A percentile compares a stretch with the other conserved stretches of the same genome.
These are phyloP conservation scores for Rhizophora apiculata DNA, from an alignment of 345 rosid genomes.

Conservation along the genomic window DNA sequence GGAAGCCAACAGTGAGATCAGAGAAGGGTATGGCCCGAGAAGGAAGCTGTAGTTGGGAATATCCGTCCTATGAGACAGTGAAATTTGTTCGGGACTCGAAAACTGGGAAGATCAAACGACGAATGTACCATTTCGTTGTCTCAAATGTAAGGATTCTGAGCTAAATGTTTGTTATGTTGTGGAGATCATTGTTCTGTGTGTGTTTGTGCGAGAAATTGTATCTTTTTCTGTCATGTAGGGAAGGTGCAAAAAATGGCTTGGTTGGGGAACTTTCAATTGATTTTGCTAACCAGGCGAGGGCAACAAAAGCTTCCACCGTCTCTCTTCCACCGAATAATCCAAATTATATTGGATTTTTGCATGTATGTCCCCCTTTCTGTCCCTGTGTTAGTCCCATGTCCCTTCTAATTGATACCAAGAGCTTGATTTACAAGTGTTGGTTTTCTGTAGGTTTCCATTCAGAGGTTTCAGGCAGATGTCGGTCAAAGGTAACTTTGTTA, in stretches of 20 bases:
- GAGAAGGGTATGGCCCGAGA: conserved; percentile 59
- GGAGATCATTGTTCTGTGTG: not conserved
- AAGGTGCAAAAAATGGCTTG: conserved; percentile 50
- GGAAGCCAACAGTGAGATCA: conserved; percentile 63
- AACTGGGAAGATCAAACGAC: conserved; percentile 70
- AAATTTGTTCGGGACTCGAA: conserved; percentile 58
- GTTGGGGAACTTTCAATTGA: conserved; percentile 76
- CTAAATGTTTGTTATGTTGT: not conserved
- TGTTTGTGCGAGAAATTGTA: not conserved
- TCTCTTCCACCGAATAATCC: conserved; percentile 75
- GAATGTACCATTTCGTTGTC: conserved; percentile 61
- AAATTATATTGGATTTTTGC: conserved; percentile 57
- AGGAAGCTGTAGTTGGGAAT: conserved; percentile 72
- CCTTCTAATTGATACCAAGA: conserved; percentile 22
- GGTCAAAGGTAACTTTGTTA: conserved; percentile 52
- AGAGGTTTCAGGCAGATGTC: conserved; percentile 52
- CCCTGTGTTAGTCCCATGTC: not conserved
- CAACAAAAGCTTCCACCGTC: conserved; percentile 53
- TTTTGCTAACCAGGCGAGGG: conserved; percentile 70
- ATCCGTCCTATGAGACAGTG: conserved; percentile 73
- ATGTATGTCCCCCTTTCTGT: conserved; percentile 48
- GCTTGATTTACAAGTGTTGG: conserved; percentile 24
- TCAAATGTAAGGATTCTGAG: conserved; percentile 53
- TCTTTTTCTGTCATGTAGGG: conserved; percentile 48
- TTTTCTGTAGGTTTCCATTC: conserved; percentile 60